These are phyloP conservation scores for Deuterostichococcus epilithicus DNA, from an alignment of 139 green algal genomes.

Conservation along the genomic window DNA sequence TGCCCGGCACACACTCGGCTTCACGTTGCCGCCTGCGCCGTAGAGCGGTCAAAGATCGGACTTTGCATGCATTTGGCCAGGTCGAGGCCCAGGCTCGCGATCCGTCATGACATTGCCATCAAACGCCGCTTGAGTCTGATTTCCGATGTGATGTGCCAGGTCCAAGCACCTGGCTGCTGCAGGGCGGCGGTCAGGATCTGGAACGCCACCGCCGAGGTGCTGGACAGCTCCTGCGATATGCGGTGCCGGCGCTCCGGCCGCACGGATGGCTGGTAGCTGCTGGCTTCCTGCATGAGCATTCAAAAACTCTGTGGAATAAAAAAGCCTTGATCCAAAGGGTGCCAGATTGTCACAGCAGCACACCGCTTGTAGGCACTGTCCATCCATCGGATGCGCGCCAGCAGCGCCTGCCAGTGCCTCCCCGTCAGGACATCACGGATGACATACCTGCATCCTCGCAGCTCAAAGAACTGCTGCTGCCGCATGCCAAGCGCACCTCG, in stretches of 20 bases:
- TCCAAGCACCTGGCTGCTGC: slow-evolving; percentile 7
- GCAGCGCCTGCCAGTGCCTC: background rate
- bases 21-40: background rate
- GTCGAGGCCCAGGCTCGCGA: too few relatives aligned
- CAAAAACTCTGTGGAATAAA: too few relatives aligned
- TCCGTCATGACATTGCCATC: too few relatives aligned
- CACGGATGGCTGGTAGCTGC: slow-evolving; percentile 64
- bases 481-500: slow-evolving; percentile 45
- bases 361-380: too few relatives aligned
- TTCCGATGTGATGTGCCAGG: too few relatives aligned
- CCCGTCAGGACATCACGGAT: background rate
- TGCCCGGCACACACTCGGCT: background rate
- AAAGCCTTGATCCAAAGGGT: too few relatives aligned
- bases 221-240: slow-evolving; percentile 60
- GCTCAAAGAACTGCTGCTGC: background rate
- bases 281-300: slow-evolving; percentile 59
- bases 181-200: slow-evolving; percentile 60
- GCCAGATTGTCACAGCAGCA: too few relatives aligned
- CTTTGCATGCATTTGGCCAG: too few relatives aligned
- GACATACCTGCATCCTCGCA: background rate
- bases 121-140: too few relatives aligned
- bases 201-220: slow-evolving; percentile 40
- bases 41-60: background rate
- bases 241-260: slow-evolving; percentile 70
- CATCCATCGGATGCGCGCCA: too few relatives aligned